Conservation (phyloP, 176 grass and related monocot genomes). For the Hsuehochloa calcarea region DNA sequence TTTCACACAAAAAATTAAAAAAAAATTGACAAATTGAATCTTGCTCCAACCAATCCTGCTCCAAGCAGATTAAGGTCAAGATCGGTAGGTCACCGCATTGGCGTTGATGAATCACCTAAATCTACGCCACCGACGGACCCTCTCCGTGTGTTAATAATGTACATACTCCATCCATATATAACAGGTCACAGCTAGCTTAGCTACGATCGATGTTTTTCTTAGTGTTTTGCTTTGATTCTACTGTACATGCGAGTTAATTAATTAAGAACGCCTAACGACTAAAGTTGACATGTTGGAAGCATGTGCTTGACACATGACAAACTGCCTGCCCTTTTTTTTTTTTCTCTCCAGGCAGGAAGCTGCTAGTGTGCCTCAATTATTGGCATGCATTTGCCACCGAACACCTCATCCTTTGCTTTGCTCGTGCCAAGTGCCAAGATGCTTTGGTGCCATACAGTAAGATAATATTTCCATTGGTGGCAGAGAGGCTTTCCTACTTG, state of each 20-base stretch:
- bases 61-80: not conserved
- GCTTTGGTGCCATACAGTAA: not conserved
- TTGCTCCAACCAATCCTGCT: too few species aligned
- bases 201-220: too few species aligned
- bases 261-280: not conserved
- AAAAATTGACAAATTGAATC: too few species aligned
- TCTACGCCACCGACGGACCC: not conserved
- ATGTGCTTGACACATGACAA: not conserved
- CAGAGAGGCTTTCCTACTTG: too few species aligned
- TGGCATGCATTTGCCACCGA: not conserved
- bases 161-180: not conserved
- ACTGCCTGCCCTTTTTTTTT: not conserved
- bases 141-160: not conserved
- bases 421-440: not conserved
- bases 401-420: not conserved
- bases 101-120: not conserved
- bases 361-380: not conserved
- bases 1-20: too few species aligned
- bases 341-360: not conserved
- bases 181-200: too few species aligned
- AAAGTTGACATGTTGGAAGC: not conserved
- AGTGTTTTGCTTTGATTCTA: not conserved
- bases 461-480: too few species aligned
- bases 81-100: not conserved
- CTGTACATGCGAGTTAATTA: not conserved